phyloP scores from a whole-genome alignment of 768 basidiomycete genomes.

The Kwoniella sp. region DNA sequence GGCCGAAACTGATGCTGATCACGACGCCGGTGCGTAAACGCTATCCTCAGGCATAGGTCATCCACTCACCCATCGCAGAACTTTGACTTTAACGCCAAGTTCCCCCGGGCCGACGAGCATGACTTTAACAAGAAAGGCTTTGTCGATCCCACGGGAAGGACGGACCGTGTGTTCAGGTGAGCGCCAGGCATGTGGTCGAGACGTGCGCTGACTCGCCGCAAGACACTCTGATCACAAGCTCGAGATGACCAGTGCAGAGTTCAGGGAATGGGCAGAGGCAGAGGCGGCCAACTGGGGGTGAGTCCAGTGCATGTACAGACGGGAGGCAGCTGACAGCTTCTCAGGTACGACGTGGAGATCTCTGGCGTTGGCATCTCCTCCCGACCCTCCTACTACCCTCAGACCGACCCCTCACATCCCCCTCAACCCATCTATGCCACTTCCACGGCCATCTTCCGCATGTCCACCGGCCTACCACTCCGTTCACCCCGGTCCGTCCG shows the following conservation, averaged over 20 bases:
- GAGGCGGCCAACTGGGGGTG: slow-evolving; percentile 45
- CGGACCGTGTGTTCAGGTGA: slow-evolving; percentile 49
- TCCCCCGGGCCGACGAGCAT: slow-evolving; percentile 38
- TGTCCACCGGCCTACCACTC: slow-evolving; percentile 30
- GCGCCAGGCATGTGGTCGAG: not conserved
- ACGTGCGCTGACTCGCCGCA: slow-evolving; percentile 1
- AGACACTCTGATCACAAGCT: slow-evolving; percentile 48
- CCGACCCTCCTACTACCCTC: slow-evolving; percentile 40
- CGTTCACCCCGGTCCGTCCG: slow-evolving; percentile 48
- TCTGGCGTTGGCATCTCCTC: slow-evolving; percentile 46
- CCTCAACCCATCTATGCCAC: slow-evolving; percentile 46
- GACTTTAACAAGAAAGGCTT: slow-evolving; percentile 39
- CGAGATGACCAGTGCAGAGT: slow-evolving; percentile 50
- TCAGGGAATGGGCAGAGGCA: slow-evolving; percentile 37
- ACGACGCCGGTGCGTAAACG: slow-evolving; percentile 44
- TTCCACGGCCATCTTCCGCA: slow-evolving; percentile 48
- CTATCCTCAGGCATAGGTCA: not conserved
- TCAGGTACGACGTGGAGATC: slow-evolving; percentile 42
- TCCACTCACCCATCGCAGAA: slow-evolving; percentile 16
- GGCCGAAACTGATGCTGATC: slow-evolving; percentile 46
- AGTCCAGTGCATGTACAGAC: slow-evolving; percentile 13
- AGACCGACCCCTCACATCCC: slow-evolving; percentile 24
- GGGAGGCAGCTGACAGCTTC: not conserved
- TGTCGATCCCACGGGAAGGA: slow-evolving; percentile 49
- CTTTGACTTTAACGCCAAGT: slow-evolving; percentile 50